Evolutionary conservation across 1,284 basidiomycete species (phyloP).

Genomic region (Melampsora americana): DNA sequence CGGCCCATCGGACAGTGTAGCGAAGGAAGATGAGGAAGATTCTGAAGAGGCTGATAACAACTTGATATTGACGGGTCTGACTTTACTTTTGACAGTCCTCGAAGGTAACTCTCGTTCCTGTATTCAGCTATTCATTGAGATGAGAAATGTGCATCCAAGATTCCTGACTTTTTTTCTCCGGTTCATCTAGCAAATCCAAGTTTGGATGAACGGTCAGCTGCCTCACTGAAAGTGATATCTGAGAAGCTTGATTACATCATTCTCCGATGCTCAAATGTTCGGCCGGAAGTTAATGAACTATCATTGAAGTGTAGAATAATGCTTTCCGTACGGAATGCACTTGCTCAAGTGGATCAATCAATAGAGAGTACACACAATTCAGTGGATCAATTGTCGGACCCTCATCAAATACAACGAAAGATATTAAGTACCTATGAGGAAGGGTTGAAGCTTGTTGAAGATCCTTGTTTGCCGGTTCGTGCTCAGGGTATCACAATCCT

Average conservation of each 20-base stretch:
- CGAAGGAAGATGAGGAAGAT: slow-evolving; percentile 13
- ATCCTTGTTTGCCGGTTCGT: slow-evolving; percentile 88
- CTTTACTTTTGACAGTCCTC: slow-evolving; percentile 19
- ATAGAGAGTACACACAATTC: not conserved
- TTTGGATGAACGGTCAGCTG: slow-evolving; percentile 23
- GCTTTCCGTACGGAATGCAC: slow-evolving; percentile 26
- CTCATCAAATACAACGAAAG: not conserved
- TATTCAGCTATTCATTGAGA: not conserved
- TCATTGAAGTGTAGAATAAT: slow-evolving; percentile 26
- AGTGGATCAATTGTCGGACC: not conserved
- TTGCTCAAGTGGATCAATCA: slow-evolving; percentile 16
- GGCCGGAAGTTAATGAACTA: slow-evolving; percentile 17
- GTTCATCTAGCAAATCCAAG: slow-evolving; percentile 6
- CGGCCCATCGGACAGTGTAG: not conserved
- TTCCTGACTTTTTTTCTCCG: not conserved
- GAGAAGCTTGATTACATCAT: slow-evolving; percentile 13
- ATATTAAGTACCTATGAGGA: slow-evolving; percentile 65
- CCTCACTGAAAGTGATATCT: slow-evolving; percentile 22
- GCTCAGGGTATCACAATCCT: slow-evolving; percentile 83
- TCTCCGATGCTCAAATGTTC: not conserved
- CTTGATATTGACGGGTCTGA: slow-evolving; percentile 14
- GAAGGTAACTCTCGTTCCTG: slow-evolving; percentile 5
- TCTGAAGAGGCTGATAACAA: slow-evolving; percentile 8
- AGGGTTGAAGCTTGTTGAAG: slow-evolving; percentile 80
- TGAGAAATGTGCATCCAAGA: not conserved